Conservation (phyloP, 805 yeast genomes). For the Sugiyamaella valdiviana region DNA sequence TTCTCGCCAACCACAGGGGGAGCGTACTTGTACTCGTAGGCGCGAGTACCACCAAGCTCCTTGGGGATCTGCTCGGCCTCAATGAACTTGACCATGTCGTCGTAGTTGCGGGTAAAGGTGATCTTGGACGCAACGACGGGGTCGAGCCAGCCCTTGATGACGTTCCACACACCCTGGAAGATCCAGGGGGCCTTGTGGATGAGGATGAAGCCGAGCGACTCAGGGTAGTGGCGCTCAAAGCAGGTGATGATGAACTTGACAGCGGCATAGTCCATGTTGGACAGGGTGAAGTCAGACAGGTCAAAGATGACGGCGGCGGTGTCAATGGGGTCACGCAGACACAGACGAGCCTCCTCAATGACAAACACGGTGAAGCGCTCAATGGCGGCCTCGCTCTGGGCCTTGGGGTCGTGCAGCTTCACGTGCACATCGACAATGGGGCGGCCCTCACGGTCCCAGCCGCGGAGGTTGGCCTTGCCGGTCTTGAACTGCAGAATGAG, state of each 20-base stretch:
- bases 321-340: constrained; percentile 68
- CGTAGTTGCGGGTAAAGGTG: constrained; percentile 63
- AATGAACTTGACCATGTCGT: constrained; percentile 63
- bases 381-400: constrained; percentile 63
- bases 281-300: constrained; percentile 73
- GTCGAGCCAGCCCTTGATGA: constrained; percentile 89
- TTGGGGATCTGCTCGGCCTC: constrained; percentile 56
- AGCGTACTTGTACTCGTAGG: constrained; percentile 51
- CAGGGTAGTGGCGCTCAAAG: constrained; percentile 96
- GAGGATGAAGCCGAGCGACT: constrained; percentile 74
- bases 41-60: constrained; percentile 69
- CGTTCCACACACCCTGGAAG: constrained; percentile 89
- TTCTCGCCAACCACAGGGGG: constrained; percentile 59
- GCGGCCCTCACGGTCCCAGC: constrained; percentile 63
- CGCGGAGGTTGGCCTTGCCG: constrained; percentile 69
- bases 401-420: constrained; percentile 61
- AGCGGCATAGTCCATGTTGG: constrained; percentile 89
- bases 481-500: constrained; percentile 47
- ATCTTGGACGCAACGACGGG: constrained; percentile 94
- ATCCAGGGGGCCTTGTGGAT: constrained; percentile 97
- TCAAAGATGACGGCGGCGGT: constrained; percentile 83
- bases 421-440: constrained; percentile 83
- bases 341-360: constrained; percentile 77
- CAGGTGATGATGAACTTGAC: constrained; percentile 84
- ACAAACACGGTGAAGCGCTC: constrained; percentile 67